Conservation (phyloP, 768 basidiomycete species). For the Lactarius sanguifluus region DNA sequence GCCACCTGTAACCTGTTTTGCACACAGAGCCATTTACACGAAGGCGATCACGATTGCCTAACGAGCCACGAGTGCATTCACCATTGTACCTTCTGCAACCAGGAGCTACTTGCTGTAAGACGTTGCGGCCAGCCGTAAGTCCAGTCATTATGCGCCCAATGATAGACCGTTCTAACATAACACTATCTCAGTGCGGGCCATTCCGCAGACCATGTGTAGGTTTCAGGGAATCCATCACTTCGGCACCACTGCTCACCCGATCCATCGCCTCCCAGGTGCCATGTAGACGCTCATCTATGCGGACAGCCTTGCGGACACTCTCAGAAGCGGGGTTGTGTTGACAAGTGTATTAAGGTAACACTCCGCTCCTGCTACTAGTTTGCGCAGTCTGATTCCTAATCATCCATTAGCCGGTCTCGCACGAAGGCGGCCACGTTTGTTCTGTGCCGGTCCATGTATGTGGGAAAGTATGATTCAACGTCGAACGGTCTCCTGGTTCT, state of each 20-base stretch:
- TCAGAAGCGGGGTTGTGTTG: slow-evolving; percentile 51
- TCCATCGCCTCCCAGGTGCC: slow-evolving; percentile 40
- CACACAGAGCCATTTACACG: slow-evolving; percentile 47
- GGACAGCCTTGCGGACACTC: slow-evolving; percentile 49
- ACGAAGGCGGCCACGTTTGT: slow-evolving; percentile 55
- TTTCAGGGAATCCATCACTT: background rate
- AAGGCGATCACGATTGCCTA: slow-evolving; percentile 48
- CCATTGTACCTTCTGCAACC: slow-evolving; percentile 46
- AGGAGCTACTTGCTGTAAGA: slow-evolving; percentile 28
- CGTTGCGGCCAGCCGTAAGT: slow-evolving; percentile 52
- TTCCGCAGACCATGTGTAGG: slow-evolving; percentile 52
- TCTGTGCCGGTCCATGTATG: slow-evolving; percentile 55
- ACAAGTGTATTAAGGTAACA: slow-evolving; percentile 50
- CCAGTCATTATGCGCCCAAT: background rate
- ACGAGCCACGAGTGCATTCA: slow-evolving; percentile 50
- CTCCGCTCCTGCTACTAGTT: background rate
- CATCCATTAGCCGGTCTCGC: slow-evolving; percentile 44
- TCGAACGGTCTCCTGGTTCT: too few relatives aligned
- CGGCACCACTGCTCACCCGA: slow-evolving; percentile 29
- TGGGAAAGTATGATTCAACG: slow-evolving; percentile 43
- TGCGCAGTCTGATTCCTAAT: background rate
- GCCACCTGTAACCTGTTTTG: slow-evolving; percentile 50
- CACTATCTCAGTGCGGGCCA: slow-evolving; percentile 51
- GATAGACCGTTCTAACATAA: background rate
- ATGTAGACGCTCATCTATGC: slow-evolving; percentile 51